Evolutionary conservation across 257 asterid genomes (phyloP).

Genomic region (Linaria vulgaris): DNA sequence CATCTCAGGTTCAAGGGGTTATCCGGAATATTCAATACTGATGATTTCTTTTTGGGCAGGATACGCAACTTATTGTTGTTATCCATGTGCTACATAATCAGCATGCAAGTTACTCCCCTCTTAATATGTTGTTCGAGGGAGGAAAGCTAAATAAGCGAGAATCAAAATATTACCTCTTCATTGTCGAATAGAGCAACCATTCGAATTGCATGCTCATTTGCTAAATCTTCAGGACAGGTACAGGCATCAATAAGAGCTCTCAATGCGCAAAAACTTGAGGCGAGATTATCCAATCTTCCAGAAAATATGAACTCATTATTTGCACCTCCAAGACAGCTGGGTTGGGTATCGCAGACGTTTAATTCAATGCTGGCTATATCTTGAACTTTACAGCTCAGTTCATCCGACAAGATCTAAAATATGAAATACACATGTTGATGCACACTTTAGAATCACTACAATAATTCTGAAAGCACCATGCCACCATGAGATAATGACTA

Average conservation of each 20-base stretch:
- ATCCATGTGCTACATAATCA: no score
- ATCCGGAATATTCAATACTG: no score
- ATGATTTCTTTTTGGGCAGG: no score
- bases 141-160: no score
- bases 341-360: constrained; percentile 94
- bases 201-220: constrained; percentile 69
- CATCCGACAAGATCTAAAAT: constrained; percentile 83
- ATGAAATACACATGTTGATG: constrained; percentile 11
- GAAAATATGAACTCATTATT: constrained; percentile 91
- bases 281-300: constrained; percentile 97
- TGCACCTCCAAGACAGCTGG: constrained; percentile 99
- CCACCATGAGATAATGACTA: not conserved
- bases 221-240: constrained; percentile 63
- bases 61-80: no score
- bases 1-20: no score
- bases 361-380: constrained; percentile 82
- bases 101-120: no score
- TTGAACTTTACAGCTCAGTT: constrained; percentile 76
- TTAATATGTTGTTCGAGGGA: no score
- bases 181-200: constrained; percentile 97
- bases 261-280: constrained; percentile 93
- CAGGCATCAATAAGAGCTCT: constrained; percentile 94
- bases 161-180: constrained; percentile 69
- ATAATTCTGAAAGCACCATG: not conserved
- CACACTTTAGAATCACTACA: constrained; percentile 8